A percentile compares a stretch with the other conserved stretches of the same genome.
Evolutionary conservation across 768 basidiomycete genomes (phyloP).

Genomic region (Coprinellus micaceus): DNA sequence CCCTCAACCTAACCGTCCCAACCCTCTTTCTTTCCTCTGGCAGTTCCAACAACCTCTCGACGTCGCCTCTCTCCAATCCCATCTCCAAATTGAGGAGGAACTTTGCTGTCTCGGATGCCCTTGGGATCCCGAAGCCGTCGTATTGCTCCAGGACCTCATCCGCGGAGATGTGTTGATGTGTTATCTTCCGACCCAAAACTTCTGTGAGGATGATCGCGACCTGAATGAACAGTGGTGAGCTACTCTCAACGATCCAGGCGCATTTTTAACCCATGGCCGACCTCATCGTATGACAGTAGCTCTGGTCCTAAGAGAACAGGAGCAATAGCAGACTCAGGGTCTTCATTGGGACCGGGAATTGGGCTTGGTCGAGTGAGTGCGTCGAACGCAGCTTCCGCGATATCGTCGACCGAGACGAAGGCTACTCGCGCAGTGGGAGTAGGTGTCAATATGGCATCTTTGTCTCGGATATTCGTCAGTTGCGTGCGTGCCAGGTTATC

Average conservation of each 20-base stretch:
- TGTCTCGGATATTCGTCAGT: constrained; percentile 19
- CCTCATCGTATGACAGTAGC: constrained; percentile 29
- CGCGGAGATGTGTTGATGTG: constrained; percentile 11
- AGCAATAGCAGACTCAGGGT: constrained; percentile 12
- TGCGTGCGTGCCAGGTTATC: background rate
- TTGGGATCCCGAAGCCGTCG: constrained; percentile 13
- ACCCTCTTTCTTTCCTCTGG: constrained; percentile 16
- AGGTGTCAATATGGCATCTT: constrained; percentile 24
- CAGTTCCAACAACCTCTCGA: constrained; percentile 18
- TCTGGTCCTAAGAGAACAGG: constrained; percentile 31
- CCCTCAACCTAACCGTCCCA: constrained; percentile 20
- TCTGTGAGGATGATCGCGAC: constrained; percentile 17
- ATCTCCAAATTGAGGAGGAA: constrained; percentile 17
- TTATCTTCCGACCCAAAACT: constrained; percentile 19
- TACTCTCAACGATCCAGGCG: background rate
- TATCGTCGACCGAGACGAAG: constrained; percentile 29
- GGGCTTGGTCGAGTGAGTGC: constrained; percentile 23
- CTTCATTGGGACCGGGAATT: constrained; percentile 9
- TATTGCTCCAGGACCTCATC: constrained; percentile 13
- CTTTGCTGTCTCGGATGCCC: constrained; percentile 18
- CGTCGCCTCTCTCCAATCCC: constrained; percentile 19
- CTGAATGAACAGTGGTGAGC: too few relatives aligned
- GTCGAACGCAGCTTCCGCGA: constrained; percentile 27
- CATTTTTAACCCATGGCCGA: constrained; percentile 11
- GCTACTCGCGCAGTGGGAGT: constrained; percentile 25